A percentile compares a stretch with the other conserved stretches of the same genome.
Evolutionary conservation across 257 asterid genomes (phyloP).

Genomic region (Nicotiana tabacum): DNA sequence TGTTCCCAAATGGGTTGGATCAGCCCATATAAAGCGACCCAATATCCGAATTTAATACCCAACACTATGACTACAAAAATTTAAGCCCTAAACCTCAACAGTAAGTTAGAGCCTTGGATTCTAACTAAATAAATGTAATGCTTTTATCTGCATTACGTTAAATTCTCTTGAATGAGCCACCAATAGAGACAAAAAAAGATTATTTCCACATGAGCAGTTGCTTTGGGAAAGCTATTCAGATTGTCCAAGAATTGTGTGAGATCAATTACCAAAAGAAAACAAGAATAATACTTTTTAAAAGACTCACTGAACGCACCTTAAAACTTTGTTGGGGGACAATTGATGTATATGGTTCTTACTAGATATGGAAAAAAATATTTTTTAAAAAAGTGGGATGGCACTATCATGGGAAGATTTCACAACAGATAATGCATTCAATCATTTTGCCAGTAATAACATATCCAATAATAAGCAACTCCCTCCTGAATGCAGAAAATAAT

Average conservation of each 20-base stretch:
- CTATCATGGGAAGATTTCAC: background rate
- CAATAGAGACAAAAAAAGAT: too few relatives aligned
- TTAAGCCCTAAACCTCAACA: background rate
- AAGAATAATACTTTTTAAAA: background rate
- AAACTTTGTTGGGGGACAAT: background rate
- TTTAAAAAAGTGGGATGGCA: background rate
- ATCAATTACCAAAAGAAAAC: background rate
- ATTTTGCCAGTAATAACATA: constrained; percentile 1
- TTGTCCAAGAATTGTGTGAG: background rate
- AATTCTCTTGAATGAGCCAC: background rate
- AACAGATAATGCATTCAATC: background rate
- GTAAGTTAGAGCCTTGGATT: background rate
- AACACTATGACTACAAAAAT: too few relatives aligned
- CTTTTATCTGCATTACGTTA: background rate
- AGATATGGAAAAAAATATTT: background rate
- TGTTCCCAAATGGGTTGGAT: too few relatives aligned
- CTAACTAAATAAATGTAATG: background rate
- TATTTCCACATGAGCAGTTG: background rate
- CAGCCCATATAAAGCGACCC: too few relatives aligned
- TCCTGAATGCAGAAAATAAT: background rate
- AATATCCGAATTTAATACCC: too few relatives aligned
- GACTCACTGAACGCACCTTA: background rate
- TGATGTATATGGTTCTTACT: background rate
- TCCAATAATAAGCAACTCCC: background rate
- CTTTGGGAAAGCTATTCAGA: background rate